Evolutionary conservation across 352 stramenopile genomes (phyloP).

Genomic region (Globisporangium yorkense): DNA sequence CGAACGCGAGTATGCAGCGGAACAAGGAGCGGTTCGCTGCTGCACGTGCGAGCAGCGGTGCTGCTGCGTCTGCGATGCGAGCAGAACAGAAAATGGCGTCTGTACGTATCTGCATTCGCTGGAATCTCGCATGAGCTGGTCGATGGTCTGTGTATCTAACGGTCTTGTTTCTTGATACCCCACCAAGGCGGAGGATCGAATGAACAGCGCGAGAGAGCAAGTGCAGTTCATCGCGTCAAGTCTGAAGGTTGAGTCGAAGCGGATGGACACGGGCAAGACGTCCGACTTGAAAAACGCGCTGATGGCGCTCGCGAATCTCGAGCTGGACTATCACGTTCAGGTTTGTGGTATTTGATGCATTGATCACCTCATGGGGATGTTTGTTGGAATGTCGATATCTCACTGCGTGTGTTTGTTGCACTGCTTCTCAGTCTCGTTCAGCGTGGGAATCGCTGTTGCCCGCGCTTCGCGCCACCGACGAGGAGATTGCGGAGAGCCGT

Average conservation of each 20-base stretch:
- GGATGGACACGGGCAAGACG: conserved; percentile 77
- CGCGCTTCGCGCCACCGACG: conserved; percentile 45
- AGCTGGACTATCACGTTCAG: conserved; percentile 79
- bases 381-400: not conserved
- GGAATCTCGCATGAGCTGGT: not conserved
- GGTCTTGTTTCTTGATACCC: not conserved
- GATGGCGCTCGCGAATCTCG: conserved; percentile 66
- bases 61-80: conserved; percentile 79
- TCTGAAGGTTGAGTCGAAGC: conserved; percentile 78
- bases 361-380: too few relatives aligned
- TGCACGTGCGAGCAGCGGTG: conserved; percentile 75
- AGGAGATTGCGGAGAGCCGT: conserved; percentile 54
- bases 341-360: conserved; percentile 18
- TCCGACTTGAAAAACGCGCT: conserved; percentile 76
- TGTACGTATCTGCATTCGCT: conserved; percentile 18
- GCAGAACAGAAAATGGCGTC: conserved; percentile 87
- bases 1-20: conserved; percentile 85
- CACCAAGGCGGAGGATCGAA: conserved; percentile 68
- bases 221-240: conserved; percentile 86
- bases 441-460: conserved; percentile 72
- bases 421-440: conserved; percentile 35
- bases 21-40: conserved; percentile 88
- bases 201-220: conserved; percentile 85
- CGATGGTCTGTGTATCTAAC: not conserved
- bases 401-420: not conserved